Base-by-base conservation (phyloP, 1,284 basidiomycete genomes). In the Stereum hirsutum region DNA sequence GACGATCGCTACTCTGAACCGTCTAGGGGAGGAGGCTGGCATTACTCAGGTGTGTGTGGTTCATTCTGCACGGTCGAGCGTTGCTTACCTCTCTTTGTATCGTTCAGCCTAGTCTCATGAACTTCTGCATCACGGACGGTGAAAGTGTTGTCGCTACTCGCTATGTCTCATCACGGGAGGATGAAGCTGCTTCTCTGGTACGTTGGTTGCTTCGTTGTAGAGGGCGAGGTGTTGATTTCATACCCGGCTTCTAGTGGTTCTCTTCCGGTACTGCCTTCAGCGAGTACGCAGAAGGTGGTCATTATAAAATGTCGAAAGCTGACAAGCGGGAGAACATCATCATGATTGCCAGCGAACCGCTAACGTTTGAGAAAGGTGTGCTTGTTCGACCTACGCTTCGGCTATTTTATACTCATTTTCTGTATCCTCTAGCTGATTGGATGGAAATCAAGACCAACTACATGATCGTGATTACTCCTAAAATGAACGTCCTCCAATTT, bases 381-480 rank as follows among this genome's bases (percentile, higher is more conserved):
- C 53, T 4, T 8, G 65, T 45, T 66, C 61, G 27, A 17, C 32
- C 4, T 10, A 14, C 7, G 19, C 30, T 6, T 20, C n/a, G 19
- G 6, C 19, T 21, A n/a, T 5, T 61, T 53, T 57, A 51, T 19
- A 12, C 32, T 30, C 23, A 46, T 21, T 41, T 33, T 30, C n/a
- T 28, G 27, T 26, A n/a, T 14, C 36, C 8, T 27, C 30, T 50
- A 87, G 89, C 89, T 37, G 89, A 92, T 58, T 92, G 89, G 89
- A 94, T 95, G 89, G 92, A 96, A 62, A 92, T 97, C 55, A 85
- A 83, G 59, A 94, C 92, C 8, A 96, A 97, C 60, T 87, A 89
- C 51, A 86, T 96, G 80, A 81, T 91, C 20, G 74, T 95, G 50
- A 86, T 93, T 49, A 93, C 90, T 0, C 82, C 87, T 28, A 90